Conservation (phyloP, 768 basidiomycete genomes). For the Xerocomellus dryophilus region DNA sequence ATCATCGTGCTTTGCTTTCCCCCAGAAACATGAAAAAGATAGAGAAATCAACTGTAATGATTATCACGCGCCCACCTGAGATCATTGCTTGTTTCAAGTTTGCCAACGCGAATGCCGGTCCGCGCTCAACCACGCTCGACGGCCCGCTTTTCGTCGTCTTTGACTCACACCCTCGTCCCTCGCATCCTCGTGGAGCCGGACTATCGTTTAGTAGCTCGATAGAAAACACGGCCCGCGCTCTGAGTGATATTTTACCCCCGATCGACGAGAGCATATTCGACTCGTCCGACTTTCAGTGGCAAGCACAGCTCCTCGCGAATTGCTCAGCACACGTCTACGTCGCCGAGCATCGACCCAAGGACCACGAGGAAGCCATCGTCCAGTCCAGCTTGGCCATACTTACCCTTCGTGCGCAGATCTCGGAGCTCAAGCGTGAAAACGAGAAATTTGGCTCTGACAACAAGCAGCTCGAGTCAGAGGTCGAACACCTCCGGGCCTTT, state of each 20-base stretch:
- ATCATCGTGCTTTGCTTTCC: background rate
- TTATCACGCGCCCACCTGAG: slow-evolving; percentile 72
- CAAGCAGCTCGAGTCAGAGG: slow-evolving; percentile 26
- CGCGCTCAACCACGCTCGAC: slow-evolving; percentile 7
- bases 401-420: slow-evolving; percentile 38
- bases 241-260: slow-evolving; percentile 44
- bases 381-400: slow-evolving; percentile 52
- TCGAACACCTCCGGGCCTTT: slow-evolving; percentile 10
- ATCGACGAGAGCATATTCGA: slow-evolving; percentile 45
- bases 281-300: slow-evolving; percentile 53
- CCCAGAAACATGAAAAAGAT: slow-evolving; percentile 25
- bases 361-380: slow-evolving; percentile 37
- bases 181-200: slow-evolving; percentile 58
- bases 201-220: slow-evolving; percentile 51
- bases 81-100: slow-evolving; percentile 54
- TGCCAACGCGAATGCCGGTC: background rate
- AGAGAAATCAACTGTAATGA: slow-evolving; percentile 34
- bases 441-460: slow-evolving; percentile 24
- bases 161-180: slow-evolving; percentile 63
- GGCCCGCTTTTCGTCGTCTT: slow-evolving; percentile 52
- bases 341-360: slow-evolving; percentile 26
- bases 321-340: slow-evolving; percentile 59
- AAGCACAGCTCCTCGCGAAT: slow-evolving; percentile 58
- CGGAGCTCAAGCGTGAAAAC: slow-evolving; percentile 36
- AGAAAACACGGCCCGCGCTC: slow-evolving; percentile 40